phyloP scores from a whole-genome alignment of 345 rosid genomes.

The Gossypium sturtianum region DNA sequence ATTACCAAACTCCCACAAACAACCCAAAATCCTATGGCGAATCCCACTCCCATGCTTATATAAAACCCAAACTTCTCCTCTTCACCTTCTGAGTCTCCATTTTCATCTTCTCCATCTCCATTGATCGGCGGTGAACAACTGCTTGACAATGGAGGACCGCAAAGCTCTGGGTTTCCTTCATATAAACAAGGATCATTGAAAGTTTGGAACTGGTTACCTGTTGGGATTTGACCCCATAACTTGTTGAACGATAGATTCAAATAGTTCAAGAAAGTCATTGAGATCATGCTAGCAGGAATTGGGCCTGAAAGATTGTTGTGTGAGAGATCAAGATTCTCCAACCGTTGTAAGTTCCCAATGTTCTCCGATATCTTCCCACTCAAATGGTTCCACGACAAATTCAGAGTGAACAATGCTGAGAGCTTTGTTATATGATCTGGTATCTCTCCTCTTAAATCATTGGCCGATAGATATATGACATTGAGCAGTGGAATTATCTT shows the following conservation, averaged over 20 bases:
- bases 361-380: conserved; percentile 17
- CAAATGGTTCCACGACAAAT: conserved; percentile 16
- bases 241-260: conserved; percentile 29
- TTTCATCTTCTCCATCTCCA: not conserved
- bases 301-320: conserved; percentile 19
- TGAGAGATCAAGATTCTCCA: conserved; percentile 26
- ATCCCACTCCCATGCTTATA: not conserved
- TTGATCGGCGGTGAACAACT: not conserved
- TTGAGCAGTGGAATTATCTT: not conserved
- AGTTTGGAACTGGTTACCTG: conserved; percentile 12
- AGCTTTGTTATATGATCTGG: conserved; percentile 19
- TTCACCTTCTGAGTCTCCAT: not conserved
- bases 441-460: conserved; percentile 17
- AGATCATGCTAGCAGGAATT: conserved; percentile 22
- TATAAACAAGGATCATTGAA: conserved; percentile 14
- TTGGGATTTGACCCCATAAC: conserved; percentile 20
- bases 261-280: conserved; percentile 5
- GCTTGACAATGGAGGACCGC: conserved; percentile 17
- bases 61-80: not conserved
- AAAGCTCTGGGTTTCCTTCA: conserved; percentile 17
- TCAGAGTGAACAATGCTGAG: conserved; percentile 8
- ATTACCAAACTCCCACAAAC: conserved; percentile 7
- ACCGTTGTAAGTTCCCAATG: not conserved
- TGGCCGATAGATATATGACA: conserved; percentile 17
- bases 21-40: not conserved